Evolutionary conservation across 2,329 filamentous ascomycete genomes (phyloP).

Genomic region (Blumeria hordei): DNA sequence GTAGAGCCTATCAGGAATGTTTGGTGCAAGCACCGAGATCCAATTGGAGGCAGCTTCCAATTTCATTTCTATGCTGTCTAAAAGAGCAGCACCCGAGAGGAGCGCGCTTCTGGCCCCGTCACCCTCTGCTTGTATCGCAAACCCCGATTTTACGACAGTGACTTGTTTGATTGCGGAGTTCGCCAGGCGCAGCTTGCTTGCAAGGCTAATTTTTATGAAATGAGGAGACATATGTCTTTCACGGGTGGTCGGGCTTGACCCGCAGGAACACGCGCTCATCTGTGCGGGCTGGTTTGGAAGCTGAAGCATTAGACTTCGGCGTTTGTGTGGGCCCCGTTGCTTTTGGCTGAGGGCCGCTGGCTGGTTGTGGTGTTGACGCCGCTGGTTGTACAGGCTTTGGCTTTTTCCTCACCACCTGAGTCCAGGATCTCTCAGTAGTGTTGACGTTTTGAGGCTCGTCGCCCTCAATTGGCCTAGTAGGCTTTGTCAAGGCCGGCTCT

Average conservation of each 20-base stretch:
- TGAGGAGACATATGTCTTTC: background rate
- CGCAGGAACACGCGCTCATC: background rate
- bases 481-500: too few species aligned
- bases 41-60: background rate
- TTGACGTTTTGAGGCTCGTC: too few species aligned
- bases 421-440: too few species aligned
- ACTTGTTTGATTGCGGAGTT: background rate
- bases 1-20: background rate
- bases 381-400: too few species aligned
- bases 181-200: background rate
- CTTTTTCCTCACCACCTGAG: too few species aligned
- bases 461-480: too few species aligned
- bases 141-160: background rate
- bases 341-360: too few species aligned
- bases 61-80: background rate
- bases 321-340: fast-evolving
- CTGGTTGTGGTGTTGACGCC: too few species aligned
- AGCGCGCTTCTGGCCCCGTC: background rate
- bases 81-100: too few species aligned
- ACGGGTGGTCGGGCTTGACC: background rate
- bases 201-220: background rate
- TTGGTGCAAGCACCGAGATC: background rate
- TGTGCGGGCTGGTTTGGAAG: too few species aligned
- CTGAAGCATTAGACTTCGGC: too few species aligned
- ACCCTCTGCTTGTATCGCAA: background rate